Evolutionary conservation across 2,329 filamentous ascomycete species (phyloP).

Genomic region (Ceratocystis albifundus): DNA sequence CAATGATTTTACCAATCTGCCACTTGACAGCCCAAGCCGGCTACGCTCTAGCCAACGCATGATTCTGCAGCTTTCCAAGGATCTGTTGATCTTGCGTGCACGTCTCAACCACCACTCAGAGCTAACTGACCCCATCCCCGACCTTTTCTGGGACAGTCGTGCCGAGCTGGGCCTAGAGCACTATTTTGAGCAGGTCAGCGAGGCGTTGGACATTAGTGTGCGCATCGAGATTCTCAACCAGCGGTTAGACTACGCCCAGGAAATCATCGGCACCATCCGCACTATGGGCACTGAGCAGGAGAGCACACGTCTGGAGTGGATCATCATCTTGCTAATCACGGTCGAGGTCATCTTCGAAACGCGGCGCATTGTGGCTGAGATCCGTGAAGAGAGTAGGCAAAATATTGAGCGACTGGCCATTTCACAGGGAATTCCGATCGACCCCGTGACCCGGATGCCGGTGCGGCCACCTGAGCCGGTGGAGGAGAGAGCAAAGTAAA

Average conservation of each 20-base stretch:
- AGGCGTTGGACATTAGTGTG: constrained; percentile 79
- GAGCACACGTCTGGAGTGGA: constrained; percentile 78
- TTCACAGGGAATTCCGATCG: constrained; percentile 20
- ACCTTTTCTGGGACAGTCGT: constrained; percentile 90
- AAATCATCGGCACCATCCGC: constrained; percentile 79
- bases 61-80: constrained; percentile 86
- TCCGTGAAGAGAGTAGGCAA: constrained; percentile 32
- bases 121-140: constrained; percentile 84
- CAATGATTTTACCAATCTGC: constrained; percentile 62
- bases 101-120: constrained; percentile 96
- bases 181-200: constrained; percentile 89
- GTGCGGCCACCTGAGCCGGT: neutral
- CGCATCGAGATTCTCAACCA: constrained; percentile 87
- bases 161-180: constrained; percentile 83
- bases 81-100: constrained; percentile 76
- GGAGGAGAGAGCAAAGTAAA: neutral
- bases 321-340: constrained; percentile 86
- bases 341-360: constrained; percentile 88
- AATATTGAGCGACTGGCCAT: constrained; percentile 23
- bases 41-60: constrained; percentile 49
- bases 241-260: constrained; percentile 95
- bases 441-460: constrained; percentile 18
- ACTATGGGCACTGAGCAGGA: constrained; percentile 87
- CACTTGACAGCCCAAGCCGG: constrained; percentile 50
- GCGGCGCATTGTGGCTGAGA: constrained; percentile 57